Conservation (phyloP, 257 asterid genomes). For the Nicotiana paniculata region DNA sequence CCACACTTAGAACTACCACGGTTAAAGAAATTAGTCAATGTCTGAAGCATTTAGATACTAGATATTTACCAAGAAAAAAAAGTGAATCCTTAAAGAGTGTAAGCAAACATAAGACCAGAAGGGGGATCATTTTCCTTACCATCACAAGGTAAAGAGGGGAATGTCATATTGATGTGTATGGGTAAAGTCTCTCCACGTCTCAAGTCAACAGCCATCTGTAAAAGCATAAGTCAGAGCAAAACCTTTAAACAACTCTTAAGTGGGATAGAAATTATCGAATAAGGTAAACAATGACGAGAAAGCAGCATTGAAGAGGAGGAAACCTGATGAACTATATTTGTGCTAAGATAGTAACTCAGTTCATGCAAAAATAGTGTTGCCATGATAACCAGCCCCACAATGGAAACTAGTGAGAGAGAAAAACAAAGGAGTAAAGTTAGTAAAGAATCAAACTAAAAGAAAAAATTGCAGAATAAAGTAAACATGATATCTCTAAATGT, state of each 20-base stretch:
- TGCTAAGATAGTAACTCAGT: conserved; percentile 76
- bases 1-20: conserved; percentile 80
- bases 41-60: neutral
- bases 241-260: neutral
- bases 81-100: neutral
- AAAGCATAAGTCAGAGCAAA: conserved; percentile 10
- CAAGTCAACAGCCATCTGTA: conserved; percentile 92
- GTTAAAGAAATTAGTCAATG: neutral
- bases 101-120: neutral
- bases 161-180: conserved; percentile 91
- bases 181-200: conserved; percentile 97
- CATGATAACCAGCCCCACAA: conserved; percentile 83
- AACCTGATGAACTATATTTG: conserved; percentile 86
- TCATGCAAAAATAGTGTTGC: conserved; percentile 88
- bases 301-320: conserved; percentile 13
- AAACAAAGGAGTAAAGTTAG: conserved; percentile 23
- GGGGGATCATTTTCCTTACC: conserved; percentile 37
- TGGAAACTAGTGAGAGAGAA: conserved; percentile 46
- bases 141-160: conserved; percentile 97
- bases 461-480: neutral
- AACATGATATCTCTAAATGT: neutral
- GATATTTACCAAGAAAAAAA: neutral
- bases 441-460: conserved; percentile 1
- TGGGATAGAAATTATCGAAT: neutral
- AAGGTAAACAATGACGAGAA: neutral